These are phyloP conservation scores for Aspergillus taichungensis DNA, from an alignment of 495 filamentous ascomycete genomes.

Conservation along the genomic window DNA sequence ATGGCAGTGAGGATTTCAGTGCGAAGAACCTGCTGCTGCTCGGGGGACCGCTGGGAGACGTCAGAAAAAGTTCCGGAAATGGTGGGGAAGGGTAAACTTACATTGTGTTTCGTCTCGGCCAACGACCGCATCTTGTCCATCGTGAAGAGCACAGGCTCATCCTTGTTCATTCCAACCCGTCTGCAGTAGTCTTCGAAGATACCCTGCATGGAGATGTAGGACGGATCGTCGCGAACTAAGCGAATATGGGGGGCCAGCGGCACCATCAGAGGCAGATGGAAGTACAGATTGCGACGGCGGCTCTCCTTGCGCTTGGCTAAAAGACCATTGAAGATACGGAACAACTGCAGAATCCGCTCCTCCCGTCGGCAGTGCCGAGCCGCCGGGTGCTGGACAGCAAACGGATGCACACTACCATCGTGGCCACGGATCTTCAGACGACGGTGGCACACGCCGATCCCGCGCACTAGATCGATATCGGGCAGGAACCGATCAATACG, in stretches of 20 bases:
- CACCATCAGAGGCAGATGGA: slow-evolving; percentile 90
- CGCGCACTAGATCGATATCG: slow-evolving; percentile 83
- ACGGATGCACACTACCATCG: slow-evolving; percentile 89
- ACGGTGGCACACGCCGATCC: slow-evolving; percentile 80
- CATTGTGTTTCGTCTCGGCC: slow-evolving; percentile 55
- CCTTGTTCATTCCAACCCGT: slow-evolving; percentile 75
- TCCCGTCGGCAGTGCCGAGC: slow-evolving; percentile 85
- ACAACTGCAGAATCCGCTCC: slow-evolving; percentile 92
- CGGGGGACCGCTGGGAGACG: slow-evolving; percentile 45
- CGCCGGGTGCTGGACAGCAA: slow-evolving; percentile 92
- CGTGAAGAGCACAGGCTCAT: slow-evolving; percentile 88
- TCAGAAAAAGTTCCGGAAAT: slow-evolving; percentile 13
- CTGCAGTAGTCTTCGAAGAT: slow-evolving; percentile 95
- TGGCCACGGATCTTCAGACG: slow-evolving; percentile 95
- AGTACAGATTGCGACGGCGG: slow-evolving; percentile 84
- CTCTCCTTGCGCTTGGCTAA: slow-evolving; percentile 89
- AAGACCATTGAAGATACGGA: slow-evolving; percentile 91
- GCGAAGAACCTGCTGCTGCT: slow-evolving; percentile 58
- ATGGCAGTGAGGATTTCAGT: slow-evolving; percentile 87
- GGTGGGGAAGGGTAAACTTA: slow-evolving; percentile 20
- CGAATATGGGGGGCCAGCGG: slow-evolving; percentile 88
- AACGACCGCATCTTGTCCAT: slow-evolving; percentile 84
- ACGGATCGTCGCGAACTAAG: slow-evolving; percentile 88
- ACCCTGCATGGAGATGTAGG: slow-evolving; percentile 87
- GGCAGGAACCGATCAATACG: slow-evolving; percentile 94